These are phyloP conservation scores for Emericellopsis cladophorae DNA, from an alignment of 2,329 filamentous ascomycete species.

Conservation along the genomic window DNA sequence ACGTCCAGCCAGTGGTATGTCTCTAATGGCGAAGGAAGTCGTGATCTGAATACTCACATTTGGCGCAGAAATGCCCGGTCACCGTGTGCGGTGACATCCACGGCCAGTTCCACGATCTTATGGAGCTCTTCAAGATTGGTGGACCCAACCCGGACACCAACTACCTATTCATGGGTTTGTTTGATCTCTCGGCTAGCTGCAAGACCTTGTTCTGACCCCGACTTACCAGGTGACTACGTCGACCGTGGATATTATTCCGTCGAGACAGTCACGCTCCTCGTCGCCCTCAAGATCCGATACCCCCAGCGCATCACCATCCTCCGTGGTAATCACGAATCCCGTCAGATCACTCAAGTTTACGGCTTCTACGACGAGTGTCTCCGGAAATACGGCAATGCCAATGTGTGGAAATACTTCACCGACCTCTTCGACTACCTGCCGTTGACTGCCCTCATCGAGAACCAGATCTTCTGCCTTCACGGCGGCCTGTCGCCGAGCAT, in stretches of 20 bases:
- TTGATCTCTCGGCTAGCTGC: neutral
- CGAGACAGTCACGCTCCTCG: constrained; percentile 91
- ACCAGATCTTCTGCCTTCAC: constrained; percentile 98
- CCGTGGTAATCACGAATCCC: constrained; percentile 96
- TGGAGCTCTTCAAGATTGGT: constrained; percentile 99
- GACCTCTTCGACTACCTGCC: constrained; percentile 98
- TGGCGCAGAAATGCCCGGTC: constrained; percentile 79
- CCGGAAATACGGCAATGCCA: constrained; percentile 97
- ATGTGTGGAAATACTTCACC: constrained; percentile 98
- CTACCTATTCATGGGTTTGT: constrained; percentile 91
- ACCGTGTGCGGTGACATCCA: constrained; percentile 99
- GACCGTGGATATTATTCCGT: constrained; percentile 98
- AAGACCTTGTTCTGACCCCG: neutral
- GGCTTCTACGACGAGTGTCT: constrained; percentile 99
- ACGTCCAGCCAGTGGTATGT: constrained; percentile 94
- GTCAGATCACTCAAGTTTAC: constrained; percentile 98
- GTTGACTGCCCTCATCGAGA: constrained; percentile 93
- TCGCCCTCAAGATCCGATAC: constrained; percentile 95
- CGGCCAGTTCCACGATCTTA: constrained; percentile 96
- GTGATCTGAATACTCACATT: no score
- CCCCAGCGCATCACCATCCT: constrained; percentile 96
- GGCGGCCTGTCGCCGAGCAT: constrained; percentile 94
- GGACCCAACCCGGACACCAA: constrained; percentile 97
- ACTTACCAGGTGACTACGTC: constrained; percentile 73
- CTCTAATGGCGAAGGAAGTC: constrained; percentile 12